A percentile compares a stretch with the other conserved stretches of the same genome.
phyloP scores from a whole-genome alignment of 768 basidiomycete genomes.

The Suillus plorans region DNA sequence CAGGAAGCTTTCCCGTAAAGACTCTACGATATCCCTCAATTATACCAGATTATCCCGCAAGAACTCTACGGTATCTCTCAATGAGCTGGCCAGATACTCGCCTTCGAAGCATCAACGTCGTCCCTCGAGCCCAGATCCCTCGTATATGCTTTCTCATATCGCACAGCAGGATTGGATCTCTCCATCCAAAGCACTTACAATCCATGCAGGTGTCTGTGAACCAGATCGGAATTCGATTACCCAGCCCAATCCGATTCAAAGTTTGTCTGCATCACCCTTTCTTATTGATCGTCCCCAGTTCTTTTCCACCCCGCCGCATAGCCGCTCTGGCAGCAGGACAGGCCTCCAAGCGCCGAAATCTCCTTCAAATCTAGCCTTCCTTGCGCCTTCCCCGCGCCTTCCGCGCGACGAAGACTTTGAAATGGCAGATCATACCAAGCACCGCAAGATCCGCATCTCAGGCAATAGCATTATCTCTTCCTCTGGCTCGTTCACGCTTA shows the following conservation, averaged over 20 bases:
- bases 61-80: constrained; percentile 6
- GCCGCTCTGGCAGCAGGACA: constrained; percentile 6
- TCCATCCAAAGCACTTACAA: constrained; percentile 13
- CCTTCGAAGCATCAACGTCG: constrained; percentile 19
- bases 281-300: constrained; percentile 22
- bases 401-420: constrained; percentile 9
- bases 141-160: constrained; percentile 28
- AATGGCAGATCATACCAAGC: constrained; percentile 19
- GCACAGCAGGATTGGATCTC: constrained; percentile 14
- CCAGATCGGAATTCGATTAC: not conserved
- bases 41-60: constrained; percentile 10
- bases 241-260: not conserved
- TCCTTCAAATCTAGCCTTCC: not conserved
- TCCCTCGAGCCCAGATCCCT: constrained; percentile 21
- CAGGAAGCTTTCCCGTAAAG: constrained; percentile 17
- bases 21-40: constrained; percentile 18
- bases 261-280: constrained; percentile 14
- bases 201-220: not conserved
- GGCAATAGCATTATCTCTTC: constrained; percentile 30
- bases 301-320: constrained; percentile 25
- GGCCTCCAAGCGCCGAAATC: not conserved
- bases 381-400: not conserved
- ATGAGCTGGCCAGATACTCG: constrained; percentile 14
- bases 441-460: constrained; percentile 18
- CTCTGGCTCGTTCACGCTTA: constrained; percentile 27